Evolutionary conservation across 1,284 basidiomycete species (phyloP), one percentile per base, ranked within the genome.

Genomic region (Ustilago hordei): DNA sequence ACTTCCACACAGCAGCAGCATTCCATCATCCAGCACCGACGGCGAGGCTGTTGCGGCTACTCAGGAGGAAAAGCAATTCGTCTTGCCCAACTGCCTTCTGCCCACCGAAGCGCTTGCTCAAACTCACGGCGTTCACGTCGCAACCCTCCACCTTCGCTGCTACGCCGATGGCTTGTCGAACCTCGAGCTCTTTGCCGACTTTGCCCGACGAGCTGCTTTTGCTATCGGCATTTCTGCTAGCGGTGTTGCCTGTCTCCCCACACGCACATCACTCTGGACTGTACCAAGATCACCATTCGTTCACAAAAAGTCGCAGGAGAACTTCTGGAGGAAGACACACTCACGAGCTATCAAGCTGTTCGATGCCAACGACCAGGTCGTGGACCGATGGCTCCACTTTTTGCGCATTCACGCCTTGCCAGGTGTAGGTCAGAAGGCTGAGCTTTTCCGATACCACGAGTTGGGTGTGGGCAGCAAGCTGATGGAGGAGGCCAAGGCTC

Each of bases 251-350:
- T 87, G 87, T 2, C 90, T 98, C 0, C 95, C 95, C 0, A 93
- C 91, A 1, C 90, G 92, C 78, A 91, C 92, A 31, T 89, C 90
- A 8, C 88, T 98, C 9, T 95, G 93, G 91, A 98, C 96, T 0
- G 95, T 98, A 13, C 90, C 91, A 11, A 91, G 92, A 50, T 90
- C 91, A 4, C 95, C 95, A 4, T 98, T 98, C 86, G 92, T 91
- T 8, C 92, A 96, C 87, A 99, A 99, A 86, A 98, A 97, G 87
- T 89, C 90, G 23, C 95, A 98, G 87, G 95, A 99, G 88, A 98
- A 98, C 88, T 99, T 98, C 86, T 92, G 95, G 87, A 88, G 94
- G 36, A 90, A 89, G 81, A 92, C 93, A 63, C 93, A 96, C 85
- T 93, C 92, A 81, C 90, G 95, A 15, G 90, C 90, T 28, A 91